Percentiles rank a stretch among this genome's conserved stretches.
These are phyloP conservation scores for Scytalidium sp. DNA, from an alignment of 2,329 filamentous ascomycete species.

Conservation along the genomic window DNA sequence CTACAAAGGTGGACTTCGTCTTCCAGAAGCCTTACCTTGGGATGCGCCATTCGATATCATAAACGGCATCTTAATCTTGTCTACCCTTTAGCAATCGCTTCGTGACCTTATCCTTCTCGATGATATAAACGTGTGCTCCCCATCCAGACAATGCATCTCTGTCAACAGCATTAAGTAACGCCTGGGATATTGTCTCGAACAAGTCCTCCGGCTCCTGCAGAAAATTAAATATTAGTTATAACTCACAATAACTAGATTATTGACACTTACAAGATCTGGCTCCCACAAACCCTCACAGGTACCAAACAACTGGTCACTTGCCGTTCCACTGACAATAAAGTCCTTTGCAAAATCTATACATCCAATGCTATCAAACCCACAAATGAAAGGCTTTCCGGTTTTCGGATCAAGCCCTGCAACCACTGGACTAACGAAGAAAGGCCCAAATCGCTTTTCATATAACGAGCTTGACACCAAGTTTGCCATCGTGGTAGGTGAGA, in stretches of 20 bases:
- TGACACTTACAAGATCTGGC: conserved; percentile 76
- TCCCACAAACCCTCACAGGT: conserved; percentile 99
- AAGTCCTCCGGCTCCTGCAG: conserved; percentile 81
- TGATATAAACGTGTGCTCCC: conserved; percentile 98
- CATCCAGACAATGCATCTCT: conserved; percentile 95
- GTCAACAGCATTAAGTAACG: conserved; percentile 92
- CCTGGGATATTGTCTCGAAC: conserved; percentile 97
- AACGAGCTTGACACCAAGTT: conserved; percentile 89
- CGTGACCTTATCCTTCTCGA: conserved; percentile 99
- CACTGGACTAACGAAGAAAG: conserved; percentile 93
- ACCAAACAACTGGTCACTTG: conserved; percentile 96
- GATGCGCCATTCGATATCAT: background rate
- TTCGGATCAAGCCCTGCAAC: conserved; percentile 94
- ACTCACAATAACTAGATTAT: conserved; percentile 3
- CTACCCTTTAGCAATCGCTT: conserved; percentile 97
- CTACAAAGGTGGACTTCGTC: background rate
- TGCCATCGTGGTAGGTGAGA: conserved; percentile 90
- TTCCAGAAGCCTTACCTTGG: background rate
- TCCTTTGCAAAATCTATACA: conserved; percentile 99
- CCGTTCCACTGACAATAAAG: conserved; percentile 96
- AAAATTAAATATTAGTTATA: background rate
- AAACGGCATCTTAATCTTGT: conserved; percentile 66
- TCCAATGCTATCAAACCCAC: conserved; percentile 97
- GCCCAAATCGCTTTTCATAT: conserved; percentile 94
- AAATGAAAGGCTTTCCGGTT: conserved; percentile 94